phyloP scores from a whole-genome alignment of 208 protist genomes.

The Leishmania tarentolae region DNA sequence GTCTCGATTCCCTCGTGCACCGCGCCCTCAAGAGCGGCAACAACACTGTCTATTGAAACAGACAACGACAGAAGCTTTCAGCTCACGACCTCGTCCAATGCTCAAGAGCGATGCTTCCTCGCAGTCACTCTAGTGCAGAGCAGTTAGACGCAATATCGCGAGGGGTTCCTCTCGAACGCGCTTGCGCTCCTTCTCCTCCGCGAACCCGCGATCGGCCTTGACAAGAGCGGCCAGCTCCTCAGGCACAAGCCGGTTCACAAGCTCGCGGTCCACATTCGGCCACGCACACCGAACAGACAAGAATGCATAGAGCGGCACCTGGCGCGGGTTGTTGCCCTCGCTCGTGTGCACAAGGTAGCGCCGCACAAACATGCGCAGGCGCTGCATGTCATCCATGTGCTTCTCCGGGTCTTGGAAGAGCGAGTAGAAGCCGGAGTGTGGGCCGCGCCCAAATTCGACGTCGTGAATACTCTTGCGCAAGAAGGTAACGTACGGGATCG shows the following conservation, averaged over 20 bases:
- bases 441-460: slow-evolving; percentile 61
- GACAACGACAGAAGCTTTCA: not conserved
- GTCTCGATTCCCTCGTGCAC: not conserved
- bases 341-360: slow-evolving; percentile 80
- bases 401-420: slow-evolving; percentile 55
- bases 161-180: not conserved
- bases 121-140: not conserved
- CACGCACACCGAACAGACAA: slow-evolving; percentile 41
- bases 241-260: slow-evolving; percentile 39
- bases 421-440: slow-evolving; percentile 47
- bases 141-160: not conserved
- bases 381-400: slow-evolving; percentile 69
- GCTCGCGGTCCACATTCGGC: slow-evolving; percentile 42
- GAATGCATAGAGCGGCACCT: slow-evolving; percentile 58
- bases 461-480: slow-evolving; percentile 56
- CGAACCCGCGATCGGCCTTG: slow-evolving; percentile 49
- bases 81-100: not conserved
- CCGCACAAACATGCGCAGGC: slow-evolving; percentile 73
- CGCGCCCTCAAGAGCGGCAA: not conserved
- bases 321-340: slow-evolving; percentile 62
- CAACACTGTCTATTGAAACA: not conserved
- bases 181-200: slow-evolving; percentile 14
- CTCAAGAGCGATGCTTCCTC: not conserved
- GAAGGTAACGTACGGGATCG: slow-evolving; percentile 75
- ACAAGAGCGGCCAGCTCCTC: slow-evolving; percentile 64